Percentiles rank a stretch among this genome's conserved stretches.
Conservation (phyloP, 1,139 yeast species). For the Casaregolazyma suthepensis region DNA sequence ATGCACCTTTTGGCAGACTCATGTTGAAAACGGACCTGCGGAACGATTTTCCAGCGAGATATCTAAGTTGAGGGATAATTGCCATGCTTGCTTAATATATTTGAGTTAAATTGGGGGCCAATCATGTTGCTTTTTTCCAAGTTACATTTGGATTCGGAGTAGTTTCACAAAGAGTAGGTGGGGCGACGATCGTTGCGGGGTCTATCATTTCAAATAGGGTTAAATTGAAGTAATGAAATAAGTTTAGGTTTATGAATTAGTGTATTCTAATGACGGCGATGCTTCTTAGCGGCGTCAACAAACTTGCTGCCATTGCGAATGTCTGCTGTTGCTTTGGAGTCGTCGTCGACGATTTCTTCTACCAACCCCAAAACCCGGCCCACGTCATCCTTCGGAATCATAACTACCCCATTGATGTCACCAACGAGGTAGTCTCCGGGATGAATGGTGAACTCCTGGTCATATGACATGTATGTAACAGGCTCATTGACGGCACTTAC, state of each 20-base stretch:
- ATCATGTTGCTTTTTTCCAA: background rate
- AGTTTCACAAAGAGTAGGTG: background rate
- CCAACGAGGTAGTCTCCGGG: constrained; percentile 50
- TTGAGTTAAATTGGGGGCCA: background rate
- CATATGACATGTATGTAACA: constrained; percentile 23
- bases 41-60: background rate
- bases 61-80: background rate
- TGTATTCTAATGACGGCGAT: constrained; percentile 28
- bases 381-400: constrained; percentile 28
- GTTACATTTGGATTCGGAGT: background rate
- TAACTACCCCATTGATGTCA: constrained; percentile 35
- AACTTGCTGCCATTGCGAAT: constrained; percentile 57
- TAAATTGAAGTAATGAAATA: no score
- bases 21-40: background rate
- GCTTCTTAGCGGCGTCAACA: constrained; percentile 50
- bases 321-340: constrained; percentile 56
- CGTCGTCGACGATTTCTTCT: constrained; percentile 47
- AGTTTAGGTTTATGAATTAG: background rate
- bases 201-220: background rate
- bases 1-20: constrained; percentile 7
- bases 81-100: background rate
- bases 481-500: constrained; percentile 67
- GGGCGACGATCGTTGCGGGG: background rate
- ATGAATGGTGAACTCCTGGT: constrained; percentile 29
- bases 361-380: constrained; percentile 32